phyloP scores from a whole-genome alignment of 768 basidiomycete genomes.

The Amanita molliuscula region DNA sequence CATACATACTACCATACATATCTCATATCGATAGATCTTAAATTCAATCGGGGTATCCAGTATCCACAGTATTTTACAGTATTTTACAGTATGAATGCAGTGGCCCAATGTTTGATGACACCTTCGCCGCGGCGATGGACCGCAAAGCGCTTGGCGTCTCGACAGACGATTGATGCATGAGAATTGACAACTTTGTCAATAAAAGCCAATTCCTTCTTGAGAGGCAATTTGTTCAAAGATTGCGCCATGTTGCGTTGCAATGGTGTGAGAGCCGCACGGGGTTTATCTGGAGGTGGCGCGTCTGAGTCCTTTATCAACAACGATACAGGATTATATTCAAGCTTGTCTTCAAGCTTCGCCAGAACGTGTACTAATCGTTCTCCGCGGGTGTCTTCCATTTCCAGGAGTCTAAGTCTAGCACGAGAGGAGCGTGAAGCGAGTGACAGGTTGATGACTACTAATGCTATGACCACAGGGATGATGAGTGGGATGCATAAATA shows the following conservation, averaged over 20 bases:
- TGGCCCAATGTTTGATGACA: constrained; percentile 64
- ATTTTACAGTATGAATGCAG: constrained; percentile 32
- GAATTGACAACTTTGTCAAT: constrained; percentile 51
- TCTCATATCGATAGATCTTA: background rate
- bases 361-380: constrained; percentile 48
- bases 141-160: constrained; percentile 54
- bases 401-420: constrained; percentile 53
- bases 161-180: constrained; percentile 62
- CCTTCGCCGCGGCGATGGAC: constrained; percentile 51
- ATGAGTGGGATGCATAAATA: constrained; percentile 54
- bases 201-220: constrained; percentile 64
- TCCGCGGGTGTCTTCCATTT: constrained; percentile 37
- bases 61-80: background rate
- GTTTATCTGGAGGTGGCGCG: constrained; percentile 23
- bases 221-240: constrained; percentile 57
- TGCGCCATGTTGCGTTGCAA: constrained; percentile 46
- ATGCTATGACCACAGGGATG: constrained; percentile 45
- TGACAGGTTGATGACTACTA: constrained; percentile 46
- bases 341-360: constrained; percentile 43
- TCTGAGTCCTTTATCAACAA: constrained; percentile 27
- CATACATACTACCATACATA: background rate
- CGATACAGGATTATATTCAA: constrained; percentile 34
- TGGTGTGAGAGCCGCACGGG: constrained; percentile 37
- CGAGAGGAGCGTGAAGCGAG: constrained; percentile 51
- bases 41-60: background rate